Evolutionary conservation across 1,139 yeast genomes (phyloP).

Genomic region (Suhomyces ambrosiae): DNA sequence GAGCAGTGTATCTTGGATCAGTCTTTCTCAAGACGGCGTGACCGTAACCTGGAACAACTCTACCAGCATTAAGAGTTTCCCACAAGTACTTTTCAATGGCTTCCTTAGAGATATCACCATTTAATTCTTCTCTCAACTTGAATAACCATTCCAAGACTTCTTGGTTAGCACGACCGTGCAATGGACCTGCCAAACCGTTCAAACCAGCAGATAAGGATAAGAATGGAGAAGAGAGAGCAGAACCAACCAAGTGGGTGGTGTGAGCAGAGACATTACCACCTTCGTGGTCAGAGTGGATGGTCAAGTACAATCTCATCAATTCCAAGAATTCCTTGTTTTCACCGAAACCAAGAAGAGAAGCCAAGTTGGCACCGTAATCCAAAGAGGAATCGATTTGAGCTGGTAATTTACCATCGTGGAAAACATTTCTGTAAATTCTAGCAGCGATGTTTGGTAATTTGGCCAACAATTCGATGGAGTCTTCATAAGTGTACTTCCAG

Average conservation of each 20-base stretch:
- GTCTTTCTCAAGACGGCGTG: conserved; percentile 96
- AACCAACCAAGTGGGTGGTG: conserved; percentile 95
- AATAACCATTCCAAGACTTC: conserved; percentile 94
- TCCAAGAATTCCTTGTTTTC: conserved; percentile 80
- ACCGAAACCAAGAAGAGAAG: conserved; percentile 81
- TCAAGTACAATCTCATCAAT: conserved; percentile 88
- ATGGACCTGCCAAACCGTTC: conserved; percentile 97
- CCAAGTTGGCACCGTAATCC: conserved; percentile 92
- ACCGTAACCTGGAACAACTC: conserved; percentile 98
- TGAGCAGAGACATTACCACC: conserved; percentile 99
- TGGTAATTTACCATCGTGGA: conserved; percentile 82
- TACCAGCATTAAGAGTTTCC: conserved; percentile 87
- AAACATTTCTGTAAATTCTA: conserved; percentile 87
- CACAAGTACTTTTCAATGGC: conserved; percentile 87
- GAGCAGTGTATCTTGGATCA: conserved; percentile 97
- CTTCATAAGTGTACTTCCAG: conserved; percentile 94
- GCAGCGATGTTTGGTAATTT: conserved; percentile 92
- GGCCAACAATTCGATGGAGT: conserved; percentile 84
- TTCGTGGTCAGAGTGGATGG: conserved; percentile 97
- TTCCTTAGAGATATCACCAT: conserved; percentile 71
- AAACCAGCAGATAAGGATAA: conserved; percentile 92
- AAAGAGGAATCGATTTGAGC: conserved; percentile 63
- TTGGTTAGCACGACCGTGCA: conserved; percentile 98
- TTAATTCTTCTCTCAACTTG: conserved; percentile 74
- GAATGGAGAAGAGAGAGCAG: conserved; percentile 92